Conservation (phyloP, 2,329 filamentous ascomycete genomes). For the Alternaria longipes region DNA sequence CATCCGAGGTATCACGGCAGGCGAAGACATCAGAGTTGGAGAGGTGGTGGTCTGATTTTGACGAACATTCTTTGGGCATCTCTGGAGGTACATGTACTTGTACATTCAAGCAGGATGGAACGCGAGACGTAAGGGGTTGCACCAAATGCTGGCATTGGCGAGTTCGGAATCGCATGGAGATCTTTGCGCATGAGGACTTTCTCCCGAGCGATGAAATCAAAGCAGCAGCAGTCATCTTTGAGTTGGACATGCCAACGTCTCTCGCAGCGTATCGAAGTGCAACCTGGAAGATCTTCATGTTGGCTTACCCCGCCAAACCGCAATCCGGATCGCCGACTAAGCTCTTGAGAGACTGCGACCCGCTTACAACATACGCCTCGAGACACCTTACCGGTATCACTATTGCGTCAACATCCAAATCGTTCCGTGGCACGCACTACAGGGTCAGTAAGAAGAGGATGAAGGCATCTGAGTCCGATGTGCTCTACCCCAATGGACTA, state of each 20-base stretch:
- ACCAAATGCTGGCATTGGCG: slow-evolving; percentile 48
- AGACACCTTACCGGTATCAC: slow-evolving; percentile 28
- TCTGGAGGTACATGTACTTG: too few species aligned
- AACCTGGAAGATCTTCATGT: slow-evolving; percentile 59
- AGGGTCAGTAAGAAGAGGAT: slow-evolving; percentile 29
- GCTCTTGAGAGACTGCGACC: slow-evolving; percentile 32
- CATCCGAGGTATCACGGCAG: slow-evolving; percentile 25
- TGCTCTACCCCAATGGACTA: slow-evolving; percentile 59
- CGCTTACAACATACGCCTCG: slow-evolving; percentile 33
- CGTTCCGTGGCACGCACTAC: slow-evolving; percentile 60
- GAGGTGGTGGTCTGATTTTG: too few species aligned
- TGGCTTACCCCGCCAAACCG: slow-evolving; percentile 38
- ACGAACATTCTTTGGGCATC: background rate
- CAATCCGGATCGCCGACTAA: too few species aligned
- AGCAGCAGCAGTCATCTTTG: slow-evolving; percentile 59
- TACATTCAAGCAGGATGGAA: too few species aligned
- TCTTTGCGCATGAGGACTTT: slow-evolving; percentile 59
- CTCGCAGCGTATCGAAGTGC: slow-evolving; percentile 60
- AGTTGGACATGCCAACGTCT: slow-evolving; percentile 56
- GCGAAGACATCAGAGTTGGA: too few species aligned
- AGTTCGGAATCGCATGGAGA: slow-evolving; percentile 48
- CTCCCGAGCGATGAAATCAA: slow-evolving; percentile 52
- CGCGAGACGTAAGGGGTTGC: slow-evolving; percentile 27
- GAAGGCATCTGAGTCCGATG: slow-evolving; percentile 38
- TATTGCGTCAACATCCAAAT: slow-evolving; percentile 57